phyloP scores from a whole-genome alignment of 2,329 filamentous ascomycete species.

The Cyphellophora attinorum region DNA sequence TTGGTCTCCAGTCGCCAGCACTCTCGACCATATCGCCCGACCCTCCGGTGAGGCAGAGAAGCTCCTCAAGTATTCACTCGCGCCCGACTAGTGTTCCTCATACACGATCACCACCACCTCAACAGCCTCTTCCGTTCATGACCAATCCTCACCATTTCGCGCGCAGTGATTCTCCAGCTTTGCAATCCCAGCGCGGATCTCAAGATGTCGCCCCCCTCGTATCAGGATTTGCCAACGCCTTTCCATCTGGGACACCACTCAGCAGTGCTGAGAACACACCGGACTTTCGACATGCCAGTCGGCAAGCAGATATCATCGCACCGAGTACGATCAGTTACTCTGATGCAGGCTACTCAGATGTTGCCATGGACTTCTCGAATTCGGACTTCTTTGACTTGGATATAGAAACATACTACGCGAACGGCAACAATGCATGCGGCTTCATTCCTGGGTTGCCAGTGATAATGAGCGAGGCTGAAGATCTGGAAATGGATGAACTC shows the following conservation, averaged over 20 bases:
- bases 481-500: constrained; percentile 12
- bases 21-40: not conserved
- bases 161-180: not conserved
- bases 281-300: not conserved
- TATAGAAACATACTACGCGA: constrained; percentile 16
- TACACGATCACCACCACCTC: not conserved
- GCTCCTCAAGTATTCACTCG: not conserved
- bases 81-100: not conserved
- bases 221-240: not conserved
- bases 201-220: not conserved
- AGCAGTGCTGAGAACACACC: not conserved
- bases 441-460: constrained; percentile 17
- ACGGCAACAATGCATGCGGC: constrained; percentile 17
- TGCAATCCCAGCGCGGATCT: not conserved
- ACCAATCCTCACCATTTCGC: not conserved
- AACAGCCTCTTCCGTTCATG: not conserved
- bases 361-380: not conserved
- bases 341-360: not conserved
- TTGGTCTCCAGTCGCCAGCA: not conserved
- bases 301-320: not conserved
- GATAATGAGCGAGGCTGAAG: constrained; percentile 13
- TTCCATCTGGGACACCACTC: not conserved
- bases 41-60: not conserved
- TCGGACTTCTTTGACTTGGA: constrained; percentile 18
- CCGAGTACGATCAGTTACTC: not conserved